Conservation (phyloP, 495 filamentous ascomycete genomes). For the Beverwykella pulmonaria region DNA sequence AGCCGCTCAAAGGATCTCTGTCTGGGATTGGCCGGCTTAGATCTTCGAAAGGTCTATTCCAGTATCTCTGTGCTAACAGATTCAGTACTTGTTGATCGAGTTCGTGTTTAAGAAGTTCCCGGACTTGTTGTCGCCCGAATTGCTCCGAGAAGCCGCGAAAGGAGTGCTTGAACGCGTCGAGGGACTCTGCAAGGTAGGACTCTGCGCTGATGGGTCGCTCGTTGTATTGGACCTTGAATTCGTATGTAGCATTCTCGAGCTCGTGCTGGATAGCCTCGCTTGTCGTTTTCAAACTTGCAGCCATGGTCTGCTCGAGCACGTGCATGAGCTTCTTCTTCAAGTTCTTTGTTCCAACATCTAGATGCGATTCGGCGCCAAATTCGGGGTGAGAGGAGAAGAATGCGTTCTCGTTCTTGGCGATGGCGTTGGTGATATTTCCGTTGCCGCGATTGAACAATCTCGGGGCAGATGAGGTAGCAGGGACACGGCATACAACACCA, state of each 20-base stretch:
- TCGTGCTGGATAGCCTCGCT: conserved; percentile 92
- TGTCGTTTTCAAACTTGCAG: conserved; percentile 80
- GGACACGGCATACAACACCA: conserved; percentile 84
- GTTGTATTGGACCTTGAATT: conserved; percentile 99
- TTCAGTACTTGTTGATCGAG: conserved; percentile 95
- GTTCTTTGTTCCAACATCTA: conserved; percentile 79
- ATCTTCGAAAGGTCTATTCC: conserved; percentile 93
- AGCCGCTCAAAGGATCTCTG: conserved; percentile 69
- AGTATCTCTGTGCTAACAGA: conserved; percentile 91
- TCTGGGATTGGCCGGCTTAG: conserved; percentile 64
- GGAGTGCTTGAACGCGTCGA: conserved; percentile 96
- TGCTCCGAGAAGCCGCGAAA: conserved; percentile 89
- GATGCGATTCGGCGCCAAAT: conserved; percentile 70
- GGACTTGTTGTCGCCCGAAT: conserved; percentile 88
- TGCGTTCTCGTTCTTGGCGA: conserved; percentile 82
- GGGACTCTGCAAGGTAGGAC: conserved; percentile 89
- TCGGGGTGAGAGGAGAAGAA: conserved; percentile 89
- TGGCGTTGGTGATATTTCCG: conserved; percentile 76
- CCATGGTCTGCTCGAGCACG: conserved; percentile 96
- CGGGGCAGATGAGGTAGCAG: conserved; percentile 59
- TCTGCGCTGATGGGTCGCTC: conserved; percentile 92
- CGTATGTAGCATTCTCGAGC: conserved; percentile 94
- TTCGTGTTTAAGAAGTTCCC: conserved; percentile 85
- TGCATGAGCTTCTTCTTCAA: conserved; percentile 95
- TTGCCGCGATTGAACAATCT: conserved; percentile 78